phyloP scores from a whole-genome alignment of 768 basidiomycete species.

The Rhizopogon sp. region DNA sequence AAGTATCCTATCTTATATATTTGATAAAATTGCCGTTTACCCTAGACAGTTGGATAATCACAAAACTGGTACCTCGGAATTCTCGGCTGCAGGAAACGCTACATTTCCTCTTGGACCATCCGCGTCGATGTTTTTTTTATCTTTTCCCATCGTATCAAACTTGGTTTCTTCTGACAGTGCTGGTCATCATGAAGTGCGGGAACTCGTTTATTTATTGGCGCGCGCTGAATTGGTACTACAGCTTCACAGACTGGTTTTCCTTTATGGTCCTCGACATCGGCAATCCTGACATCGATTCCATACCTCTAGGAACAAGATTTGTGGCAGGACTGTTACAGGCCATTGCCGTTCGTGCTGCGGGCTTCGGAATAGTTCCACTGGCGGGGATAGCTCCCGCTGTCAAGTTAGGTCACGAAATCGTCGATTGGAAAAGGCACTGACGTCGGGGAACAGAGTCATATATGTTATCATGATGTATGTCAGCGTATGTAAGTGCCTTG shows the following conservation, averaged over 20 bases:
- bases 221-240: slow-evolving; percentile 20
- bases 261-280: slow-evolving; percentile 89
- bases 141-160: slow-evolving; percentile 93
- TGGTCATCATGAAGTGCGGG: slow-evolving; percentile 68
- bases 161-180: slow-evolving; percentile 76
- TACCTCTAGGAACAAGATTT: slow-evolving; percentile 70
- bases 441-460: slow-evolving; percentile 51
- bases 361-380: slow-evolving; percentile 75
- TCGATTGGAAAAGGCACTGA: neutral
- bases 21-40: slow-evolving; percentile 1
- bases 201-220: neutral
- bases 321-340: slow-evolving; percentile 77
- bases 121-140: slow-evolving; percentile 86
- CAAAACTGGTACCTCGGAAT: slow-evolving; percentile 50
- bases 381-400: slow-evolving; percentile 82
- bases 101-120: slow-evolving; percentile 91
- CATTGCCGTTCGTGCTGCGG: slow-evolving; percentile 78
- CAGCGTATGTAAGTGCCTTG: slow-evolving; percentile 58
- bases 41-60: slow-evolving; percentile 61
- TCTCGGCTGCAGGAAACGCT: slow-evolving; percentile 75
- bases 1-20: slow-evolving; percentile 21
- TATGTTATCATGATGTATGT: slow-evolving; percentile 96
- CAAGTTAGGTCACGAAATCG: slow-evolving; percentile 48
- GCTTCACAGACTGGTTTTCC: slow-evolving; percentile 81
- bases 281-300: slow-evolving; percentile 57